Conservation (phyloP, 2,329 filamentous ascomycete genomes). For the Cercospora sp. region DNA sequence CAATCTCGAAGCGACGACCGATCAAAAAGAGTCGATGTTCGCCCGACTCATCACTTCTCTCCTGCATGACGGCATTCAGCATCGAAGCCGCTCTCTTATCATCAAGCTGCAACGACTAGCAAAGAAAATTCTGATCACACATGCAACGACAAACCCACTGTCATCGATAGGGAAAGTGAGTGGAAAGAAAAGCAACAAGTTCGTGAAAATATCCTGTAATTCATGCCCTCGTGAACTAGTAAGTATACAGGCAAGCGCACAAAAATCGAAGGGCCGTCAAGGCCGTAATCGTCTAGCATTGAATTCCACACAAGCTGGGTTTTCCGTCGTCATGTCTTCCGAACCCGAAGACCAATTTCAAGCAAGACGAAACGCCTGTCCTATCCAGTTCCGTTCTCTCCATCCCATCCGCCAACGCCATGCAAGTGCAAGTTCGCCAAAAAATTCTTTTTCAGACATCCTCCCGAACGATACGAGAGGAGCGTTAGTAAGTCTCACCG, state of each 20-base stretch:
- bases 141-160: not conserved
- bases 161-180: not conserved
- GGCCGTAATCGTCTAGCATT: not conserved
- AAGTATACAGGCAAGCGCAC: slow-evolving; percentile 5
- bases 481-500: slow-evolving; percentile 39
- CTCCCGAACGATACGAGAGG: not conserved
- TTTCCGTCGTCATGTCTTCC: not conserved
- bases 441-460: slow-evolving; percentile 1
- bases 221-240: slow-evolving; percentile 17
- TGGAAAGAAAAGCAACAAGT: not conserved
- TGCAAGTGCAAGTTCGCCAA: not conserved
- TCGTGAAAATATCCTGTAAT: slow-evolving; percentile 8
- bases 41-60: not conserved
- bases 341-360: not conserved
- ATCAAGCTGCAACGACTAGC: not conserved
- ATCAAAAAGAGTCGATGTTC: not conserved
- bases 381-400: slow-evolving; percentile 7
- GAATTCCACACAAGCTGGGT: not conserved
- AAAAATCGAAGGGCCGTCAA: slow-evolving; percentile 1
- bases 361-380: not conserved
- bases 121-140: not conserved
- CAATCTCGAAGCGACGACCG: not conserved
- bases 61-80: not conserved
- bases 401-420: slow-evolving; percentile 8
- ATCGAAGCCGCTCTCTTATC: not conserved